phyloP scores from a whole-genome alignment of 805 yeast genomes.

The Kodamaea neixiangensis region DNA sequence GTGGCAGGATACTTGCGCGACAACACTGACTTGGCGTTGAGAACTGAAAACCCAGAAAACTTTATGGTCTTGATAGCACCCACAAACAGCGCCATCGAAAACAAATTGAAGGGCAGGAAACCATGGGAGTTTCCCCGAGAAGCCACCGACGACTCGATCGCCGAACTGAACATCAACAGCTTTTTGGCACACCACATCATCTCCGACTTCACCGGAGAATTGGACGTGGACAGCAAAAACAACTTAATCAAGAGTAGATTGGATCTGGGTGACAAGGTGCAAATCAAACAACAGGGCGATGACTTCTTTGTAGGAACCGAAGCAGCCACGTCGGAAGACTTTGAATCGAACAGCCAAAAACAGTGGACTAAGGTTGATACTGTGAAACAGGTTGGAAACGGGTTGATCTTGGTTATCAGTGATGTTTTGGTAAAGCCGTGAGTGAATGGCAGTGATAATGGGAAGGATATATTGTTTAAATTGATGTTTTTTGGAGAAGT shows the following conservation, averaged over 20 bases:
- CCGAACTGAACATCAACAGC: constrained; percentile 51
- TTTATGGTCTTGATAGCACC: constrained; percentile 70
- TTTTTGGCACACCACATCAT: constrained; percentile 69
- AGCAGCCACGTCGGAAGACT: not conserved
- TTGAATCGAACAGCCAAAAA: constrained; percentile 9
- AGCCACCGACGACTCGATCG: constrained; percentile 50
- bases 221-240: constrained; percentile 16
- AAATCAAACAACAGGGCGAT: constrained; percentile 22
- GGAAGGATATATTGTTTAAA: not conserved
- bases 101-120: constrained; percentile 52
- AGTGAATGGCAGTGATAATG: not conserved
- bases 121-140: constrained; percentile 82
- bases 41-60: constrained; percentile 47
- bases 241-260: constrained; percentile 19
- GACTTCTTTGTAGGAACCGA: constrained; percentile 19
- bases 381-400: constrained; percentile 39
- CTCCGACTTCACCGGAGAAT: constrained; percentile 21
- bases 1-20: constrained; percentile 75
- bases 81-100: constrained; percentile 51
- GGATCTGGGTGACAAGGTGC: constrained; percentile 23
- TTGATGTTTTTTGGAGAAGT: not conserved
- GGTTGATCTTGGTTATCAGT: constrained; percentile 39
- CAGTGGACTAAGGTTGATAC: constrained; percentile 24
- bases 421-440: constrained; percentile 32
- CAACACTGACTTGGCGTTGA: constrained; percentile 47